Percentiles rank a stretch among this genome's conserved stretches.
Evolutionary conservation across 2,329 filamentous ascomycete species (phyloP).

Genomic region (Lachnellula occidentalis): DNA sequence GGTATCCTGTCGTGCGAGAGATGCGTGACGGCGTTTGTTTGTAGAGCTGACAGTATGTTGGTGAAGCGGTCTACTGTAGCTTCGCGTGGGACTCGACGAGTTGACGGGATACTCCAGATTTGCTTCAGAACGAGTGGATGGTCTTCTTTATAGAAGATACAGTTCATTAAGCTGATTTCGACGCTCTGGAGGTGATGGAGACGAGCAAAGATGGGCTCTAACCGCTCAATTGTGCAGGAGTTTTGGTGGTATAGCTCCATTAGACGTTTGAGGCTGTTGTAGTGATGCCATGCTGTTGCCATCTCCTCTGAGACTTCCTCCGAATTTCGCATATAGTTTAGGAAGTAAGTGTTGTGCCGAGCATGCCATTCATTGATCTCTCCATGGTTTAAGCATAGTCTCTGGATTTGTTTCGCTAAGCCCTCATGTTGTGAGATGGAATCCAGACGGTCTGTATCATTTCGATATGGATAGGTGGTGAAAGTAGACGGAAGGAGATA

Average conservation of each 20-base stretch:
- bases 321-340: slow-evolving; percentile 23
- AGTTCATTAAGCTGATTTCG: slow-evolving; percentile 18
- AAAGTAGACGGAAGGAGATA: slow-evolving; percentile 21
- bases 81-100: slow-evolving; percentile 18
- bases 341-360: slow-evolving; percentile 27
- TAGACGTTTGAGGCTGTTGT: slow-evolving; percentile 26
- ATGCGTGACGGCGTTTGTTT: slow-evolving; percentile 7
- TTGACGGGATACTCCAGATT: slow-evolving; percentile 25
- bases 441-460: slow-evolving; percentile 20
- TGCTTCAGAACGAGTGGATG: slow-evolving; percentile 15
- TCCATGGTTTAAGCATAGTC: slow-evolving; percentile 22
- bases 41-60: slow-evolving; percentile 15
- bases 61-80: slow-evolving; percentile 21
- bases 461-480: slow-evolving; percentile 18
- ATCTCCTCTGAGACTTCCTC: slow-evolving; percentile 25
- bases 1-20: slow-evolving; percentile 27
- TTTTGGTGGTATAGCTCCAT: slow-evolving; percentile 24
- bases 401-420: slow-evolving; percentile 17
- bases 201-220: slow-evolving; percentile 15
- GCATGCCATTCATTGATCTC: slow-evolving; percentile 29
- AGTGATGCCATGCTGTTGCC: slow-evolving; percentile 29
- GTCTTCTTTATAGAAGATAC: slow-evolving; percentile 15
- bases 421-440: slow-evolving; percentile 20
- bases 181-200: slow-evolving; percentile 20
- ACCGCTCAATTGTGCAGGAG: slow-evolving; percentile 13